phyloP scores from a whole-genome alignment of 2,329 filamentous ascomycete species.

The Apiospora koreana region DNA sequence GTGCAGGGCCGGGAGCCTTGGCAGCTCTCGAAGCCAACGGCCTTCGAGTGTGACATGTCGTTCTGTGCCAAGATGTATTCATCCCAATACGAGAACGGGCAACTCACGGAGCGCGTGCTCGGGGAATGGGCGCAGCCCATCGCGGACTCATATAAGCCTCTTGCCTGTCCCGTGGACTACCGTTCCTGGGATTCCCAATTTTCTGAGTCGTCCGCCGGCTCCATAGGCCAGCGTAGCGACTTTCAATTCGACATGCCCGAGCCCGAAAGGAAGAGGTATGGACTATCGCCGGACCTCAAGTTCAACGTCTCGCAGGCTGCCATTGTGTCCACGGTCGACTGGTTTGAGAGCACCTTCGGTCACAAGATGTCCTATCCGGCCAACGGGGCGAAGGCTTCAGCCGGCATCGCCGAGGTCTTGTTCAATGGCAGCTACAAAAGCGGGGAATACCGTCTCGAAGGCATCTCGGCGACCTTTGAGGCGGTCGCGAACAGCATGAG shows the following conservation, averaged over 20 bases:
- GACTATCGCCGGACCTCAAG: neutral
- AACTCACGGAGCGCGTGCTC: neutral
- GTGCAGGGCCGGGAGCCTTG: neutral
- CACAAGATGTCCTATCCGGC: neutral
- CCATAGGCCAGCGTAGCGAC: neutral
- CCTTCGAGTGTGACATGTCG: neutral
- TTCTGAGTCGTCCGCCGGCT: neutral
- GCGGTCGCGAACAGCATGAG: neutral
- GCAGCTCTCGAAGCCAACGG: neutral
- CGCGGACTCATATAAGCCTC: neutral
- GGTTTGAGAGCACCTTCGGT: neutral
- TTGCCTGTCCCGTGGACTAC: neutral
- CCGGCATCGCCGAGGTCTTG: neutral
- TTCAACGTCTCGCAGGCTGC: slow-evolving; percentile 9
- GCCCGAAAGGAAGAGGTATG: neutral
- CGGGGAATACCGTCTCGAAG: neutral
- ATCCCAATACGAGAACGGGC: neutral
- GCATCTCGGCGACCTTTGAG: neutral
- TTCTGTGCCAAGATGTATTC: neutral
- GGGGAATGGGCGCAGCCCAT: neutral
- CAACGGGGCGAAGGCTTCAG: neutral
- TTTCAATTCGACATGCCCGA: neutral
- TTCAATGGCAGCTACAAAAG: too few relatives aligned
- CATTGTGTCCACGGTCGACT: neutral
- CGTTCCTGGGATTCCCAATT: neutral